Evolutionary conservation across 2,329 filamentous ascomycete species (phyloP), one percentile per base, ranked within the genome.

Genomic region (Sporothrix schenckii): DNA sequence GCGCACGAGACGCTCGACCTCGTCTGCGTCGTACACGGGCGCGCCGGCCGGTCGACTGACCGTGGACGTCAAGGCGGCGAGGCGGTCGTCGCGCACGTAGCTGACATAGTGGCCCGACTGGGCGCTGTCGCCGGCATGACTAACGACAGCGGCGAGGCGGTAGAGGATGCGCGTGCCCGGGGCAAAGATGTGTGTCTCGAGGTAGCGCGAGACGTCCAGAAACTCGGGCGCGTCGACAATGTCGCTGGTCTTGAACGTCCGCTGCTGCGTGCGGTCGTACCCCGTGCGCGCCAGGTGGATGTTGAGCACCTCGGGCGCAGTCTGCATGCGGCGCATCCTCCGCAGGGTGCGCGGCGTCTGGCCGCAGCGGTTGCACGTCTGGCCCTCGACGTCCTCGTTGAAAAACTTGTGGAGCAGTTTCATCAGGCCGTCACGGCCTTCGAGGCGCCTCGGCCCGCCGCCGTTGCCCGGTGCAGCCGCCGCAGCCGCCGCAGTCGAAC

Each of bases 151-250:
- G 4, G 50, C 39, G 30, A 74, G 70, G 2, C 71, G 71, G 69
- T 74, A 74, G 1, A 73, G 3, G 3, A 74, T 56, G 4, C 54
- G 61, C 50, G 69, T 69, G 30, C 65, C 61, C 1, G 50, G 50
- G 13, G 54, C 70, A 13, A 63, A 72, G 34, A 69, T 65, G 49
- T 72, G 68, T 14, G 61, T 72, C 68, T 74, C 72, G 2, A 74
- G 69, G 66, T 66, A 74, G 13, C 34, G 66, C 41, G 71, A 66
- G 13, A 74, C 68, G 47, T 74, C 73, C n/a, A 74, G 54, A 27
- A 56, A 69, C 68, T 72, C 70, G 27, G 69, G 66, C 16, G 69
- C 39, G 11, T 71, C 70, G 16, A 74, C 68, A 3, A 30, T 10
- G n/a, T 24, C 21, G 21, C 19, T 14, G 5, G 21, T 47, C 66